Percentiles rank a stretch among this genome's conserved stretches.
phyloP scores from a whole-genome alignment of 2,329 filamentous ascomycete genomes.

The Juglanconis oblonga region DNA sequence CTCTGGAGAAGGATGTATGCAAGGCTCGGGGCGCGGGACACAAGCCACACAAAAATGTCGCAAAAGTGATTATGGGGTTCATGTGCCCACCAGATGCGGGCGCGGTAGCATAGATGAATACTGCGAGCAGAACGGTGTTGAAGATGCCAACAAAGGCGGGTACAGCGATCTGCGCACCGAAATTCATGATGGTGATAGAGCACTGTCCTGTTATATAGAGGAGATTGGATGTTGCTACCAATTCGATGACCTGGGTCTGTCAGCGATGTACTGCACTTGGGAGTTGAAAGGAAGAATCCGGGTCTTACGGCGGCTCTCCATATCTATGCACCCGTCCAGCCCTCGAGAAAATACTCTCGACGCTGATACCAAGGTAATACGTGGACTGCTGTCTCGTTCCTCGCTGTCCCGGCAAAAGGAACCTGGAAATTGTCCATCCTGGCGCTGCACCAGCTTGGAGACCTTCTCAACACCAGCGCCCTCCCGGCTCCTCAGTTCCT shows the following conservation, averaged over 20 bases:
- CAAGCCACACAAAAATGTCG: conserved; percentile 48
- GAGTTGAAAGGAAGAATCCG: neutral
- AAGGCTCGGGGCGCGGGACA: conserved; percentile 42
- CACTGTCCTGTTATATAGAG: conserved; percentile 31
- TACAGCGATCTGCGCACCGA: conserved; percentile 22
- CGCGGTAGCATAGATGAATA: conserved; percentile 48
- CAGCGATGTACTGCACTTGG: neutral
- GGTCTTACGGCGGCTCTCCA: conserved; percentile 26
- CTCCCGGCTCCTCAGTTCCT: neutral
- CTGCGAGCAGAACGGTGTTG: conserved; percentile 38
- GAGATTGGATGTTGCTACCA: conserved; percentile 26
- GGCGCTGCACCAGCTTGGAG: neutral
- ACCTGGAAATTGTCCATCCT: conserved; percentile 48
- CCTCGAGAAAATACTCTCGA: conserved; percentile 23
- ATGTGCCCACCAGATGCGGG: conserved; percentile 50
- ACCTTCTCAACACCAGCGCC: neutral
- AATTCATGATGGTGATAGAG: conserved; percentile 27
- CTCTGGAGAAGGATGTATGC: neutral
- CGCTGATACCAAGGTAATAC: conserved; percentile 25
- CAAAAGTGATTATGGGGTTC: conserved; percentile 51
- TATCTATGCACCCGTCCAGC: conserved; percentile 25
- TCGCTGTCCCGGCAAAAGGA: conserved; percentile 23
- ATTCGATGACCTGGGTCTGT: conserved; percentile 23
- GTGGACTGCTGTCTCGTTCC: conserved; percentile 2
- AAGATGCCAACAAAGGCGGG: conserved; percentile 33